Conservation (phyloP, 768 basidiomycete genomes). For the Lactarius evosmus region DNA sequence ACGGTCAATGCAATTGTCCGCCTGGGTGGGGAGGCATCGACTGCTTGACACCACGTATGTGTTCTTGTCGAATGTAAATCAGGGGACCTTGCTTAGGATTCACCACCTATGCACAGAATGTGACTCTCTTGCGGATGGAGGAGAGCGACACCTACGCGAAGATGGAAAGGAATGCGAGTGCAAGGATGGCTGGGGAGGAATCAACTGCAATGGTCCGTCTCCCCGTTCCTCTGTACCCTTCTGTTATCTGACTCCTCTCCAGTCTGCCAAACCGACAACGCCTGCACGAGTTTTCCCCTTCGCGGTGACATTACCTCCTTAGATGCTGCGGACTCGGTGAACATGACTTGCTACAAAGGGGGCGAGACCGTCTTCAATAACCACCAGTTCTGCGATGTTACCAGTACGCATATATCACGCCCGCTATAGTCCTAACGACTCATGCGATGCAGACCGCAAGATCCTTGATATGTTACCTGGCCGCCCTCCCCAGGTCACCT, state of each 20-base stretch:
- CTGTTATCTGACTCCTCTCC: conserved; percentile 8
- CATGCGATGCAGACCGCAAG: conserved; percentile 68
- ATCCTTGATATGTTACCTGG: conserved; percentile 92
- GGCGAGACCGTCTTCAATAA: conserved; percentile 93
- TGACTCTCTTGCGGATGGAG: conserved; percentile 89
- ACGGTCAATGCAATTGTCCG: conserved; percentile 96
- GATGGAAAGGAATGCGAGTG: conserved; percentile 79
- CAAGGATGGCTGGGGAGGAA: conserved; percentile 91
- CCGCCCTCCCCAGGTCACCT: conserved; percentile 93
- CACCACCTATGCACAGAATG: conserved; percentile 56
- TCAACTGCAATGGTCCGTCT: conserved; percentile 91
- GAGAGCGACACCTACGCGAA: conserved; percentile 75
- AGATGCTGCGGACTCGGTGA: conserved; percentile 43
- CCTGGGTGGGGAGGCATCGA: conserved; percentile 98
- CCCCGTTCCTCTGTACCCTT: background rate
- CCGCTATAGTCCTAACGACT: conserved; percentile 4
- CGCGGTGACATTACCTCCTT: conserved; percentile 40
- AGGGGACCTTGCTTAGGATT: background rate
- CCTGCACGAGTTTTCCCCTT: conserved; percentile 79
- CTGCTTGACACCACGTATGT: conserved; percentile 86
- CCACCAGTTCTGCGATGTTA: conserved; percentile 98
- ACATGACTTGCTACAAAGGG: conserved; percentile 93
- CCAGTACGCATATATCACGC: conserved; percentile 57
- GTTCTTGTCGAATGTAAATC: background rate
- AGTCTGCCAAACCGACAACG: conserved; percentile 85